Evolutionary conservation across 2,329 filamentous ascomycete species (phyloP), one percentile per base, ranked within the genome.

Genomic region (Sclerotinia nivalis): DNA sequence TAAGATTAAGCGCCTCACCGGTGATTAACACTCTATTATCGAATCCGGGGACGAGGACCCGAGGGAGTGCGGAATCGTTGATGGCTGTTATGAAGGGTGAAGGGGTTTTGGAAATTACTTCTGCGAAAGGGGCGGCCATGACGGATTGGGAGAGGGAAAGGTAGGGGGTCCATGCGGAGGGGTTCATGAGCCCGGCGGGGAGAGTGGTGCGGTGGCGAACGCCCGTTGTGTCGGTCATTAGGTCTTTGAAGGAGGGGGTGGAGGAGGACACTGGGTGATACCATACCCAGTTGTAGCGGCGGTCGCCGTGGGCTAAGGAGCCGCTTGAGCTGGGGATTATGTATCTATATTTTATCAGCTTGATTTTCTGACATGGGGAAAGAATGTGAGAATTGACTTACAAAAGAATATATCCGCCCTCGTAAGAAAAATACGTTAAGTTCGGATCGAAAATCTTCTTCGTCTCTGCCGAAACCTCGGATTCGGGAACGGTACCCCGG

Each of bases 221-320:
- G 0, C 78, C 78, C 22, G 75, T 69, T 10, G 68, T 68, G 58
- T 79, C 78, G 8, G 78, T 80, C 75, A 80, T 76, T 12, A 80
- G 66, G 10, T 77, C 68, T 6, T 69, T 70, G 70, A 73, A 77
- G 52, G 75, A 73, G 50, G 54, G 40, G 2, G 73, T 74, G 47
- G 43, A 28, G 18, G 45, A 52, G 8, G 64, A n/a, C 28, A 71
- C 59, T 68, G 83, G 82, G 69, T 78, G 78, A 72, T 84, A 84
- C 76, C 81, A 84, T 22, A 84, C 82, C 74, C 80, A 83, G 72
- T 83, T 84, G 66, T 83, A 78, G 20, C 81, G 79, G 0, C 82
- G 78, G 28, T 80, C 70, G 4, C 81, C 82, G 0, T 76, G 79
- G 60, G 80, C 76, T 7, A 82, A 73, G 2, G 77, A 78, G 2